Evolutionary conservation across 2,329 filamentous ascomycete species (phyloP).

Genomic region (Coniochaeta hoffmannii): DNA sequence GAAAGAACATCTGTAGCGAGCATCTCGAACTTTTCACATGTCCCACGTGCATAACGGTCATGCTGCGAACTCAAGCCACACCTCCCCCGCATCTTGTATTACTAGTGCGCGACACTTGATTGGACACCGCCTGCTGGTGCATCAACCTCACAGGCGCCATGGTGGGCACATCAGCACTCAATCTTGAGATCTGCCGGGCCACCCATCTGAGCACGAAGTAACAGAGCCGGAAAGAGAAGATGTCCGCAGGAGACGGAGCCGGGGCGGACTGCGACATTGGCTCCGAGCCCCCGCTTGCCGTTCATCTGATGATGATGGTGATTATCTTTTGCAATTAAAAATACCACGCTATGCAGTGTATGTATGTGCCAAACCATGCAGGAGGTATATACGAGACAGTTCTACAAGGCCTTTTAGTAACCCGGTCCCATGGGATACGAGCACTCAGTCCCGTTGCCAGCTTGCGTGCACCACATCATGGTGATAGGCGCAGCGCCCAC

Average conservation of each 20-base stretch:
- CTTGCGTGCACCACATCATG: conserved; percentile 67
- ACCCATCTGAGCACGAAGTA: no score
- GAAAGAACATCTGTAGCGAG: no score
- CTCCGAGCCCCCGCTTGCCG: no score
- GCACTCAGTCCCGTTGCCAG: conserved; percentile 41
- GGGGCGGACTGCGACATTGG: not conserved
- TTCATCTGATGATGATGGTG: no score
- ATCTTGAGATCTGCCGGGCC: not conserved
- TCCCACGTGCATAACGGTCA: no score
- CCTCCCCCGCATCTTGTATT: not conserved
- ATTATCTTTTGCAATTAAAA: not conserved
- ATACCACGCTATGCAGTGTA: no score
- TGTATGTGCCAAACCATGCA: not conserved
- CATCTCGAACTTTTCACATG: no score
- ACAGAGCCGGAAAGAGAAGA: not conserved
- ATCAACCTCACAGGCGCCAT: no score
- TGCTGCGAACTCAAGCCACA: no score
- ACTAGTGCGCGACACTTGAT: not conserved
- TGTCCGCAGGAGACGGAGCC: no score
- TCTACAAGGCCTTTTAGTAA: not conserved
- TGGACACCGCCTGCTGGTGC: no score
- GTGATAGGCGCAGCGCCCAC: conserved; percentile 58
- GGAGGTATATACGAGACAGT: not conserved
- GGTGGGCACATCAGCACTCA: not conserved
- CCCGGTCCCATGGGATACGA: conserved; percentile 15